Evolutionary conservation across 192 early-diverging fungal genomes (phyloP).

Genomic region (Geosiphon pyriformis): DNA sequence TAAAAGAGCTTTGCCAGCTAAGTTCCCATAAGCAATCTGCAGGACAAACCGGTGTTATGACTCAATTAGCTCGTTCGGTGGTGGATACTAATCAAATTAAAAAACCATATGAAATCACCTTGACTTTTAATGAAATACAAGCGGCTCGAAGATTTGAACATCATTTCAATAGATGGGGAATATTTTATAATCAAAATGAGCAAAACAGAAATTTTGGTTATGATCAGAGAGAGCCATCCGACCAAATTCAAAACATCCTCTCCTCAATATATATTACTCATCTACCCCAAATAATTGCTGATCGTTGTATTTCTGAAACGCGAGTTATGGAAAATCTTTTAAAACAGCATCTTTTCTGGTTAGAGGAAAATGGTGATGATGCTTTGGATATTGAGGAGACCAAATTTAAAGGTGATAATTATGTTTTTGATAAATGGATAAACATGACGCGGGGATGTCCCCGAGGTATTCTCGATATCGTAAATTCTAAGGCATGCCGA

Average conservation of each 20-base stretch:
- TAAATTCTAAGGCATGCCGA: slow-evolving; percentile 73
- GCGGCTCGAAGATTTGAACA: slow-evolving; percentile 21
- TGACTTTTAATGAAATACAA: slow-evolving; percentile 36
- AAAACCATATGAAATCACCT: slow-evolving; percentile 36
- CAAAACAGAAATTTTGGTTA: too few species aligned
- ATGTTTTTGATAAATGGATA: slow-evolving; percentile 19
- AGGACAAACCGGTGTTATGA: too few species aligned
- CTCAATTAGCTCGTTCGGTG: too few species aligned
- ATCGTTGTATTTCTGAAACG: slow-evolving; percentile 53
- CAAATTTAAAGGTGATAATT: not conserved
- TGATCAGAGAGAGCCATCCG: too few species aligned
- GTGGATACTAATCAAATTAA: slow-evolving; percentile 39
- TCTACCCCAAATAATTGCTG: slow-evolving; percentile 54
- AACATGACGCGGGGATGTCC: slow-evolving; percentile 44
- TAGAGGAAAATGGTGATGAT: slow-evolving; percentile 33
- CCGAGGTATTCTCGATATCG: slow-evolving; percentile 57
- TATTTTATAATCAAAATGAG: slow-evolving; percentile 6
- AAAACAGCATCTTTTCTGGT: slow-evolving; percentile 38
- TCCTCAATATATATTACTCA: slow-evolving; percentile 27
- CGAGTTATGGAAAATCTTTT: slow-evolving; percentile 45
- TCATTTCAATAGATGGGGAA: slow-evolving; percentile 11
- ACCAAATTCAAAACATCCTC: slow-evolving; percentile 16
- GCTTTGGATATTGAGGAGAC: not conserved
- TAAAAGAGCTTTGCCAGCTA: slow-evolving; percentile 29
- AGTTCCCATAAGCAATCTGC: not conserved